A percentile compares a stretch with the other conserved stretches of the same genome.
Conservation (phyloP, 352 stramenopile genomes). For the Plasmopara muralis region DNA sequence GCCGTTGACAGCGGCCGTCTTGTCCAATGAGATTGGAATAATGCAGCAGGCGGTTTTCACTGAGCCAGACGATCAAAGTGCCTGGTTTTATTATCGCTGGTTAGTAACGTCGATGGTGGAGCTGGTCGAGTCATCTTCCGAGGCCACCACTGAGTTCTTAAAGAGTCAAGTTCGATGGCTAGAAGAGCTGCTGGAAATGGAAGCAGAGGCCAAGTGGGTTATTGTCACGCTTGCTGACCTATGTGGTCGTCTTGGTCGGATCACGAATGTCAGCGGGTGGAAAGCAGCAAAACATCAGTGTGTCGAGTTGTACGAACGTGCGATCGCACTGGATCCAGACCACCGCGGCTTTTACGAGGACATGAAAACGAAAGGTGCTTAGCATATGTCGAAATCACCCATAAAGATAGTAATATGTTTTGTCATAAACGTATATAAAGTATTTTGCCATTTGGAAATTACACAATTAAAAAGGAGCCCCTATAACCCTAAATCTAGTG, state of each 20-base stretch:
- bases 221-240: conserved; percentile 54
- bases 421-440: too few relatives aligned
- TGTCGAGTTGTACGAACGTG: conserved; percentile 40
- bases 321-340: conserved; percentile 35
- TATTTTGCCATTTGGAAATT: too few relatives aligned
- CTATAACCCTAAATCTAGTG: too few relatives aligned
- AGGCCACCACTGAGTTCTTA: conserved; percentile 41
- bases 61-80: conserved; percentile 97
- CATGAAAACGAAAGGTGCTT: conserved; percentile 27
- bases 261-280: conserved; percentile 15
- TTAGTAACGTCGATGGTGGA: conserved; percentile 80
- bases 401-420: too few relatives aligned
- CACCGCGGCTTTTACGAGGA: conserved; percentile 57
- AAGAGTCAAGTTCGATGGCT: conserved; percentile 78
- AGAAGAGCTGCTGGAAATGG: conserved; percentile 77
- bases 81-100: conserved; percentile 98
- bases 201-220: conserved; percentile 67
- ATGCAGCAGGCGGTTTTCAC: conserved; percentile 97
- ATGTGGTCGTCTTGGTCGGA: conserved; percentile 27
- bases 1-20: conserved; percentile 39
- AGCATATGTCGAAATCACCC: too few relatives aligned
- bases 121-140: conserved; percentile 35
- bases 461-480: too few relatives aligned
- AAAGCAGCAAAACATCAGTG: conserved; percentile 37
- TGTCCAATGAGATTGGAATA: conserved; percentile 72